Base-by-base conservation (phyloP, 2,329 filamentous ascomycete genomes). In the Fusarium sacchari region DNA sequence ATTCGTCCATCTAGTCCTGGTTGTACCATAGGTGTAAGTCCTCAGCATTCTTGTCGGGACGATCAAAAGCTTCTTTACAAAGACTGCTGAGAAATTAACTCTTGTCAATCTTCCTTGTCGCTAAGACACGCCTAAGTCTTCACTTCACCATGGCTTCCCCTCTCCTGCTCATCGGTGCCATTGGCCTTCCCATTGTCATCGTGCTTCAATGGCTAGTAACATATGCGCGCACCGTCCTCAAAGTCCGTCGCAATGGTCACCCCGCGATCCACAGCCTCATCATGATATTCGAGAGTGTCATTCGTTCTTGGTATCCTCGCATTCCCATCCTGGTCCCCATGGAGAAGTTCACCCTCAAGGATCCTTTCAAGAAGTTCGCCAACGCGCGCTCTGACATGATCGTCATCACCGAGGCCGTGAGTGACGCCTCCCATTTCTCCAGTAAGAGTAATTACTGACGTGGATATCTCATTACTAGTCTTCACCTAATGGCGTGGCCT, bases 351-450 rank as follows among this genome's bases (percentile, higher is more conserved):
- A 49, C 46, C 15, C 22, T 49, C 28, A 49, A 49, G 11, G 46
- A 49, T 32, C 46, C 46, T 32, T 49, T 49, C 3, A 49, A 49
- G 46, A 49, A 49, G 11, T 49, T 49, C 22, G 46, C 46, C 46
- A 49, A 49, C 15, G 46, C 46, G 46, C 28, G 46, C 11, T 49
- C 46, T 11, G 46, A 49, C 5, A 32, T 49, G 46, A 49, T 49
- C 11, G 22, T 49, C 15, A 49, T 49, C 5, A 49, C 46, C 0
- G 46, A 49, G 28, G 46, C 46, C 5, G 46, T 49, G 22, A 49
- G 46, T 32, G 0, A 7, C 7, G 1, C 11, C 5, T 49, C 7
- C 7, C 6, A 1, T 2, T 18, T 17, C 15, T 10, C 46, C 9
- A 49, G 7, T 5, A 13, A 32, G 10, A 9, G 4, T 0, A n/a